phyloP scores from a whole-genome alignment of 2,329 filamentous ascomycete genomes.

The Helotiales sp. region DNA sequence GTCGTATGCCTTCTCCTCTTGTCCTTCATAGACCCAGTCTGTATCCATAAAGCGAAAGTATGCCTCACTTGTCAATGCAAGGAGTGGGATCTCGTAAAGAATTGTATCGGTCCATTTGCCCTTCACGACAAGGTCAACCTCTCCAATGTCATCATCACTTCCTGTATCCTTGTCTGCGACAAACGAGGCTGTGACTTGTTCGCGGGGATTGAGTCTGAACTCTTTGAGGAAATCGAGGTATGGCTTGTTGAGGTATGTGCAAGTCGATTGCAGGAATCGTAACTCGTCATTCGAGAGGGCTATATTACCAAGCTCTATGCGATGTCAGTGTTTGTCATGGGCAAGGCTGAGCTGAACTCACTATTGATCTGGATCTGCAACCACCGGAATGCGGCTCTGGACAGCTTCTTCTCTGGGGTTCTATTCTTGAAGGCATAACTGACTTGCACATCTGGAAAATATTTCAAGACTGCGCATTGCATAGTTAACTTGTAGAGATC shows the following conservation, averaged over 20 bases:
- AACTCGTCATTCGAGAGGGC: conserved; percentile 78
- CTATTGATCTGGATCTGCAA: conserved; percentile 79
- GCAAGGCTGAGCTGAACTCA: conserved; percentile 40
- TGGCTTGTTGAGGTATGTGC: conserved; percentile 73
- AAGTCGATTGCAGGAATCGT: conserved; percentile 73
- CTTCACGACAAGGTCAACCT: conserved; percentile 73
- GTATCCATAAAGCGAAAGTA: conserved; percentile 97
- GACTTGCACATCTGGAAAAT: conserved; percentile 79
- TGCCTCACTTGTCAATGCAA: conserved; percentile 89
- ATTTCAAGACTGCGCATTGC: conserved; percentile 95
- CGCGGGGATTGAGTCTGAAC: conserved; percentile 77
- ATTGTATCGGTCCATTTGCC: conserved; percentile 95
- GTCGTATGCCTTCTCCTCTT: conserved; percentile 78
- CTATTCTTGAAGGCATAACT: conserved; percentile 95
- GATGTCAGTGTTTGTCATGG: conserved; percentile 28
- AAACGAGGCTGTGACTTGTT: conserved; percentile 70
- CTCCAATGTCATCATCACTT: conserved; percentile 66
- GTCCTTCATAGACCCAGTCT: conserved; percentile 86
- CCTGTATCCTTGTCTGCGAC: conserved; percentile 56
- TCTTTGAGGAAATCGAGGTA: conserved; percentile 82
- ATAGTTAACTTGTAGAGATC: conserved; percentile 91
- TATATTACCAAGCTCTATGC: conserved; percentile 76
- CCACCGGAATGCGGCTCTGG: conserved; percentile 80
- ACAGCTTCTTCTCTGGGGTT: conserved; percentile 90
- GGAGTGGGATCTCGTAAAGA: conserved; percentile 92